Evolutionary conservation across 108 stramenopile species (phyloP).

Genomic region (Epithemia pelagica): DNA sequence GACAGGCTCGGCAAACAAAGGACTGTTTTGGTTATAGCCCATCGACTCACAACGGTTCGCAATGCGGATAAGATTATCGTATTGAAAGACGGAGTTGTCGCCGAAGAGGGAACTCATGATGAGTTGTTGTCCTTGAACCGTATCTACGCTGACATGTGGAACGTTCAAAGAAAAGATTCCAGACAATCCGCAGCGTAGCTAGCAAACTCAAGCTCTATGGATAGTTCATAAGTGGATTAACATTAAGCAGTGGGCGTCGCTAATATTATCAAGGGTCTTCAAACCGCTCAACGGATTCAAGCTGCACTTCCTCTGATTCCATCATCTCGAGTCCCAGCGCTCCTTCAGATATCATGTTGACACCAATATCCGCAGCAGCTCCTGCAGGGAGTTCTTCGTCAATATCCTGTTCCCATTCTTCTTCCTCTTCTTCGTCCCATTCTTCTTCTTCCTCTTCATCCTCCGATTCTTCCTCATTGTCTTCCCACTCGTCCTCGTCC

Average conservation of each 20-base stretch:
- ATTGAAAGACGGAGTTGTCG: constrained; percentile 81
- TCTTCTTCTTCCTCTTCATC: not conserved
- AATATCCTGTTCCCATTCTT: not conserved
- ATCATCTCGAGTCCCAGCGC: not conserved
- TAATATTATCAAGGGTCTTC: not conserved
- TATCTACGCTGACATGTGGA: constrained; percentile 87
- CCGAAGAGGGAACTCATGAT: constrained; percentile 96
- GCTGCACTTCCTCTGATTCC: not conserved
- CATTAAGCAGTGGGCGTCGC: not conserved
- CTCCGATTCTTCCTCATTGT: not conserved
- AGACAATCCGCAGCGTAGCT: constrained; percentile 8
- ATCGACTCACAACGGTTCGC: constrained; percentile 92
- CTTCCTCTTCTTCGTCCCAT: not conserved
- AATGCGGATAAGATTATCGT: constrained; percentile 97
- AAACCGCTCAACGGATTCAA: not conserved
- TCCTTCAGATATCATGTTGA: not conserved
- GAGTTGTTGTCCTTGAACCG: constrained; percentile 73
- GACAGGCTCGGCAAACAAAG: constrained; percentile 81
- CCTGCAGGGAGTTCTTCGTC: not conserved
- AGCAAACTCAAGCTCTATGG: not conserved
- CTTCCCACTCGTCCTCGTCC: not conserved
- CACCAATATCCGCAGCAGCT: not conserved
- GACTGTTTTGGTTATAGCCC: constrained; percentile 96
- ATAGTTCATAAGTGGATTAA: not conserved
- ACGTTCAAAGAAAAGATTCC: constrained; percentile 72